Percentiles rank a stretch among this genome's conserved stretches.
Conservation (phyloP, 2,329 filamentous ascomycete genomes). For the Rhinocladiella similis region DNA sequence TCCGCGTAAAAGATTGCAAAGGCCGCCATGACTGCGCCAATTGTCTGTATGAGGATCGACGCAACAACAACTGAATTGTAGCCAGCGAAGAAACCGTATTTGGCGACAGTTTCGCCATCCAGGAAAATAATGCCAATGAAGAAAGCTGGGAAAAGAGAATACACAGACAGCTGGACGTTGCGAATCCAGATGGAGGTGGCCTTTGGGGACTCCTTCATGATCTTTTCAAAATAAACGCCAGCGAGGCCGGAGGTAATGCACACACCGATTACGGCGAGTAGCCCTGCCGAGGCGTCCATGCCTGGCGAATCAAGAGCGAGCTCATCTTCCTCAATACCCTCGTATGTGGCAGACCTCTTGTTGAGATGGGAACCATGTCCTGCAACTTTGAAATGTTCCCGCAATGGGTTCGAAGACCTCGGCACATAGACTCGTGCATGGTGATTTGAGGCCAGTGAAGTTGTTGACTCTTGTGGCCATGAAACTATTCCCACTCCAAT, state of each 20-base stretch:
- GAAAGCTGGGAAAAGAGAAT: slow-evolving; percentile 85
- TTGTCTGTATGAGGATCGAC: slow-evolving; percentile 77
- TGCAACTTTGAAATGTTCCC: slow-evolving; percentile 58
- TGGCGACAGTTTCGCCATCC: slow-evolving; percentile 79
- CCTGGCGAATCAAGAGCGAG: slow-evolving; percentile 48
- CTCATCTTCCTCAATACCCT: slow-evolving; percentile 73
- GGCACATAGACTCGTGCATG: slow-evolving; percentile 65
- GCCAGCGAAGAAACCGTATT: slow-evolving; percentile 88
- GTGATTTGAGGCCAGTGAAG: slow-evolving; percentile 61
- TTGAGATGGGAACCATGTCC: slow-evolving; percentile 47
- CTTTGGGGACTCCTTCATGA: slow-evolving; percentile 79
- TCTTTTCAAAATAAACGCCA: slow-evolving; percentile 71
- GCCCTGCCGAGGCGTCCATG: slow-evolving; percentile 77
- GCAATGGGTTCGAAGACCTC: slow-evolving; percentile 74
- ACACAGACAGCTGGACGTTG: slow-evolving; percentile 92
- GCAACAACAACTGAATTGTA: slow-evolving; percentile 93
- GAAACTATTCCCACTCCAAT: slow-evolving; percentile 83
- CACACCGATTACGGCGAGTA: slow-evolving; percentile 74
- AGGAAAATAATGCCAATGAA: slow-evolving; percentile 83
- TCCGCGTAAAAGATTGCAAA: slow-evolving; percentile 80
- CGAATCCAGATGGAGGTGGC: slow-evolving; percentile 85
- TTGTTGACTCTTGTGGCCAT: slow-evolving; percentile 63
- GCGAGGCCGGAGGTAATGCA: slow-evolving; percentile 81
- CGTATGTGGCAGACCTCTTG: slow-evolving; percentile 82
- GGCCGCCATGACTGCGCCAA: slow-evolving; percentile 80